Percentiles rank a stretch among this genome's conserved stretches.
phyloP scores from a whole-genome alignment of 2,329 filamentous ascomycete species.

The Colletotrichum musicola region DNA sequence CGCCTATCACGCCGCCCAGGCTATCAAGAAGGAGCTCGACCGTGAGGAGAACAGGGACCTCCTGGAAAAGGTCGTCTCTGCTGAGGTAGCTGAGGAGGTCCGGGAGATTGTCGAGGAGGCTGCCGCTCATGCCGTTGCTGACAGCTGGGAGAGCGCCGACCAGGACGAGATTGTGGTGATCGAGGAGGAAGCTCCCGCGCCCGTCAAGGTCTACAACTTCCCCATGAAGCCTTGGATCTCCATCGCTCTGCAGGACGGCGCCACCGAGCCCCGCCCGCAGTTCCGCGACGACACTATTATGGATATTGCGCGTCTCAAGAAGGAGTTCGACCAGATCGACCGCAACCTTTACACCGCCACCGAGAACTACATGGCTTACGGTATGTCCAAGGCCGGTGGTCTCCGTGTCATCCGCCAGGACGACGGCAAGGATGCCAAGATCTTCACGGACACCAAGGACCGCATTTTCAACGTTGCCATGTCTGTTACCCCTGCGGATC shows the following conservation, averaged over 20 bases:
- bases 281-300: conserved; percentile 87
- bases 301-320: conserved; percentile 94
- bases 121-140: conserved; percentile 73
- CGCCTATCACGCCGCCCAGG: conserved; percentile 59
- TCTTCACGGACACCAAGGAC: conserved; percentile 92
- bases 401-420: conserved; percentile 95
- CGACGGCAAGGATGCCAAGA: conserved; percentile 89
- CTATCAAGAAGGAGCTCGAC: conserved; percentile 66
- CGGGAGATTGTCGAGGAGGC: conserved; percentile 67
- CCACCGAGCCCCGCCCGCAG: conserved; percentile 67
- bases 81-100: conserved; percentile 64
- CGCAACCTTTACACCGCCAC: conserved; percentile 92
- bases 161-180: conserved; percentile 74
- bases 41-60: conserved; percentile 65
- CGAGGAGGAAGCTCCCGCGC: conserved; percentile 74
- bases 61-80: conserved; percentile 65
- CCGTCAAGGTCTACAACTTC: conserved; percentile 91
- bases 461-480: conserved; percentile 95
- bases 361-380: conserved; percentile 92
- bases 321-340: conserved; percentile 97
- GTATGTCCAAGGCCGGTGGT: conserved; percentile 92
- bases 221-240: conserved; percentile 97
- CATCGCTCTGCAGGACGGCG: conserved; percentile 77
- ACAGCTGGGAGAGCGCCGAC: conserved; percentile 92
- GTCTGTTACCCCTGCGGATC: conserved; percentile 74